Evolutionary conservation across 805 yeast genomes (phyloP).

Genomic region (Sungouiozyma intestinalis): DNA sequence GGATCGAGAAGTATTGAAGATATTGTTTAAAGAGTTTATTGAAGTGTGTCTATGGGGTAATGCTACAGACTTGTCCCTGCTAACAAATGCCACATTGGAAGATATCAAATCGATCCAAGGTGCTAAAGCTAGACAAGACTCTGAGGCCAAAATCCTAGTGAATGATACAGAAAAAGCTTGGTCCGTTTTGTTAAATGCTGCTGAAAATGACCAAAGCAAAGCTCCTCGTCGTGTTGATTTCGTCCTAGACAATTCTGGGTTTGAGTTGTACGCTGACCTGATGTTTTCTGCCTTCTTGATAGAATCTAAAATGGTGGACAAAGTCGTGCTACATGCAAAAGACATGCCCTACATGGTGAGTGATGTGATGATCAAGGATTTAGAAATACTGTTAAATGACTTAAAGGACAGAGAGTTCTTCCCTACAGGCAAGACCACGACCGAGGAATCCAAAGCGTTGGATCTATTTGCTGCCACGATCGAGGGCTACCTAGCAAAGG

Average conservation of each 20-base stretch:
- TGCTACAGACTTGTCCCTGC: constrained; percentile 85
- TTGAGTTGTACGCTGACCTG: constrained; percentile 85
- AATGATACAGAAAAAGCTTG: constrained; percentile 70
- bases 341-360: constrained; percentile 96
- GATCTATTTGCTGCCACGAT: constrained; percentile 39
- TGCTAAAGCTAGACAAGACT: constrained; percentile 70
- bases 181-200: constrained; percentile 31
- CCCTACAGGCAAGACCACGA: constrained; percentile 19
- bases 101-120: constrained; percentile 91
- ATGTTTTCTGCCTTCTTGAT: constrained; percentile 54
- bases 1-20: constrained; percentile 33
- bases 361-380: constrained; percentile 84
- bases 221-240: constrained; percentile 55
- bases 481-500: constrained; percentile 34
- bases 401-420: constrained; percentile 44
- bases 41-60: constrained; percentile 96
- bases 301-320: constrained; percentile 54
- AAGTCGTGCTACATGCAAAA: constrained; percentile 77
- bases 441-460: constrained; percentile 32
- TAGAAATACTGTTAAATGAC: constrained; percentile 46
- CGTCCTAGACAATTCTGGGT: constrained; percentile 89
- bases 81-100: constrained; percentile 81
- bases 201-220: constrained; percentile 2
- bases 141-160: constrained; percentile 65
- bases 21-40: constrained; percentile 70